These are phyloP conservation scores for Malus asiatica DNA, from an alignment of 306 rosid genomes.

Conservation along the genomic window DNA sequence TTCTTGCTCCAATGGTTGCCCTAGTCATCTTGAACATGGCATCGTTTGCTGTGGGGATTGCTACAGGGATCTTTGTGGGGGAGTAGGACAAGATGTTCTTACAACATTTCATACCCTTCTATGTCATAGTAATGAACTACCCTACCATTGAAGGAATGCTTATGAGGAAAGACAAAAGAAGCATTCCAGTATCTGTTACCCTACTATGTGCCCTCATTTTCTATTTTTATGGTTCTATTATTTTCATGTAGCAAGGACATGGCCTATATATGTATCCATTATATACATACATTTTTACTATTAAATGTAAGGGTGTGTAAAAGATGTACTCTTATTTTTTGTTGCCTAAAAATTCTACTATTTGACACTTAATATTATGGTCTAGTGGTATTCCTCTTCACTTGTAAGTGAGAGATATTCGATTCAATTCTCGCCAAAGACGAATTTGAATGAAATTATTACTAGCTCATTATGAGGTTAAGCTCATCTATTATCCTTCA, in stretches of 20 bases:
- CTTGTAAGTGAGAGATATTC: too few relatives aligned
- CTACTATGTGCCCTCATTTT: not conserved
- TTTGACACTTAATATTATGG: too few relatives aligned
- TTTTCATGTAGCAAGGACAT: slow-evolving; percentile 1
- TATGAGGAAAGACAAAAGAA: slow-evolving; percentile 23
- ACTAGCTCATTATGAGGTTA: too few relatives aligned
- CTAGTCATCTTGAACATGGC: slow-evolving; percentile 36
- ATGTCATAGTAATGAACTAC: slow-evolving; percentile 3
- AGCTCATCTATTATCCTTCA: too few relatives aligned
- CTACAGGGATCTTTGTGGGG: slow-evolving; percentile 20
- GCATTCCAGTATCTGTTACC: slow-evolving; percentile 12
- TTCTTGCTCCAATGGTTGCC: slow-evolving; percentile 49
- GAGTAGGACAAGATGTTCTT: slow-evolving; percentile 15
- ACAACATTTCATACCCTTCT: slow-evolving; percentile 17
- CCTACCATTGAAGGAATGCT: slow-evolving; percentile 28
- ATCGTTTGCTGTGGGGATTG: slow-evolving; percentile 36
- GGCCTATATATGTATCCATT: too few relatives aligned
- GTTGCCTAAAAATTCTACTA: too few relatives aligned
- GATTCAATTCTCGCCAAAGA: accelerated
- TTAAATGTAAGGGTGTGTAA: not conserved
- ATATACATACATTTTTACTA: too few relatives aligned
- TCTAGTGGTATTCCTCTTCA: too few relatives aligned
- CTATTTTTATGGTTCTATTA: slow-evolving; percentile 1
- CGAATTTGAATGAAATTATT: too few relatives aligned
- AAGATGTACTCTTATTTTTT: too few relatives aligned